A percentile compares a stretch with the other conserved stretches of the same genome.
phyloP scores from a whole-genome alignment of 2,329 filamentous ascomycete species.

The Fusarium xyrophilum region DNA sequence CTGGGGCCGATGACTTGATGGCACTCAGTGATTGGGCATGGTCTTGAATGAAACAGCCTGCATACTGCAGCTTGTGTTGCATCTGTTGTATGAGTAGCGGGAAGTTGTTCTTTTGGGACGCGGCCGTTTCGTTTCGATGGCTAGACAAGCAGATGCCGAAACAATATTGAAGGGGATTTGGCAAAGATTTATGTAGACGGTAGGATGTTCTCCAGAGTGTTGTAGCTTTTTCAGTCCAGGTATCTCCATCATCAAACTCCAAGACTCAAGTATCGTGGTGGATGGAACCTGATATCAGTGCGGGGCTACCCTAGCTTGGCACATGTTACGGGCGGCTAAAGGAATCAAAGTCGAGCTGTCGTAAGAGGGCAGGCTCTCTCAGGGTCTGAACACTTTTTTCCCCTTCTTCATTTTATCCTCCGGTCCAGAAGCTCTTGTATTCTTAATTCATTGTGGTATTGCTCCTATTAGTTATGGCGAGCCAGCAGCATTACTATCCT shows the following conservation, averaged over 20 bases:
- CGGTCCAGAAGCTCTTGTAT: background rate
- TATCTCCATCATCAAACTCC: slow-evolving; percentile 1
- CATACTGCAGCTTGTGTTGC: background rate
- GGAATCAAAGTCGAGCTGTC: slow-evolving; percentile 19
- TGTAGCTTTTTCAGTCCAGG: background rate
- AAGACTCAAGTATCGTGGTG: slow-evolving; percentile 3
- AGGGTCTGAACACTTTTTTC: slow-evolving; percentile 4
- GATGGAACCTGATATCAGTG: slow-evolving; percentile 18
- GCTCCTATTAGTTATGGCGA: slow-evolving; percentile 47
- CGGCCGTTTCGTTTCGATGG: background rate
- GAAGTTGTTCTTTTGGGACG: slow-evolving; percentile 20
- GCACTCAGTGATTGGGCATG: slow-evolving; percentile 18
- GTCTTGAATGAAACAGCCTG: background rate
- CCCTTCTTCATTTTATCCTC: slow-evolving; percentile 2
- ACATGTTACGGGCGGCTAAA: slow-evolving; percentile 31
- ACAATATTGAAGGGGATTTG: background rate
- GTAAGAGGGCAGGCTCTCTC: slow-evolving; percentile 10
- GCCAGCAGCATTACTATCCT: slow-evolving; percentile 54
- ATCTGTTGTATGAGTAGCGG: slow-evolving; percentile 5
- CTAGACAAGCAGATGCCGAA: slow-evolving; percentile 4
- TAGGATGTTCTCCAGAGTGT: background rate
- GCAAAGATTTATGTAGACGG: background rate
- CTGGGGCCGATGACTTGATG: slow-evolving; percentile 13
- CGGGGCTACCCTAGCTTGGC: slow-evolving; percentile 32
- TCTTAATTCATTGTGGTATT: background rate